These are phyloP conservation scores for Teratosphaeria gauchensis DNA, from an alignment of 2,329 filamentous ascomycete genomes.

Conservation along the genomic window DNA sequence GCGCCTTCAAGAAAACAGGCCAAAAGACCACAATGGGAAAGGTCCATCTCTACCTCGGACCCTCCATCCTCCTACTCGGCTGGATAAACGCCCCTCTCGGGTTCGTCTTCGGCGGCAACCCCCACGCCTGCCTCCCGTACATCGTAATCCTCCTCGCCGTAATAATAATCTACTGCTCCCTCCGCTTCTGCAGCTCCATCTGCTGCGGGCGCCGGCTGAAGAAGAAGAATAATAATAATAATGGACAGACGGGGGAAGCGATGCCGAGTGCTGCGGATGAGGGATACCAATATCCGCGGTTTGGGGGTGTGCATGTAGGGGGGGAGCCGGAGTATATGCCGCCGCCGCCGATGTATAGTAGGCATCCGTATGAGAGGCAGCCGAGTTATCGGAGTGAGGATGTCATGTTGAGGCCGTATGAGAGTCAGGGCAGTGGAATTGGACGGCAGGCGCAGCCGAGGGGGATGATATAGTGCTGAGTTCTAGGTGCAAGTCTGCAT, in stretches of 20 bases:
- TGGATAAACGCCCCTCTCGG: slow-evolving; percentile 49
- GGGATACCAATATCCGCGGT: slow-evolving; percentile 9
- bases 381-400: slow-evolving; percentile 4
- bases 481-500: too few species aligned
- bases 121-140: slow-evolving; percentile 37
- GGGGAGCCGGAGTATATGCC: not conserved
- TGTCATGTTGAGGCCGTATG: slow-evolving; percentile 6
- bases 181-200: slow-evolving; percentile 20
- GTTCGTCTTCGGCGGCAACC: slow-evolving; percentile 46
- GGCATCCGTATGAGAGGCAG: not conserved
- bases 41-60: slow-evolving; percentile 50
- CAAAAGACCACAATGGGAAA: slow-evolving; percentile 41
- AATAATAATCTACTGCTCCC: slow-evolving; percentile 28
- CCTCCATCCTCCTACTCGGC: slow-evolving; percentile 43
- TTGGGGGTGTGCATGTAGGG: not conserved
- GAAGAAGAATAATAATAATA: too few species aligned
- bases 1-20: slow-evolving; percentile 33
- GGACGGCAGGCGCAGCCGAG: slow-evolving; percentile 2
- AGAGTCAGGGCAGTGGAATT: slow-evolving; percentile 2
- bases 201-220: slow-evolving; percentile 2
- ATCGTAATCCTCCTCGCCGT: slow-evolving; percentile 39
- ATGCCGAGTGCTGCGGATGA: slow-evolving; percentile 2
- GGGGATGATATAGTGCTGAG: not conserved
- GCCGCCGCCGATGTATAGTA: slow-evolving; percentile 6
- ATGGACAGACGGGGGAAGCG: not conserved